Evolutionary conservation across 768 basidiomycete genomes (phyloP).

Genomic region (Calvatia gigantea): DNA sequence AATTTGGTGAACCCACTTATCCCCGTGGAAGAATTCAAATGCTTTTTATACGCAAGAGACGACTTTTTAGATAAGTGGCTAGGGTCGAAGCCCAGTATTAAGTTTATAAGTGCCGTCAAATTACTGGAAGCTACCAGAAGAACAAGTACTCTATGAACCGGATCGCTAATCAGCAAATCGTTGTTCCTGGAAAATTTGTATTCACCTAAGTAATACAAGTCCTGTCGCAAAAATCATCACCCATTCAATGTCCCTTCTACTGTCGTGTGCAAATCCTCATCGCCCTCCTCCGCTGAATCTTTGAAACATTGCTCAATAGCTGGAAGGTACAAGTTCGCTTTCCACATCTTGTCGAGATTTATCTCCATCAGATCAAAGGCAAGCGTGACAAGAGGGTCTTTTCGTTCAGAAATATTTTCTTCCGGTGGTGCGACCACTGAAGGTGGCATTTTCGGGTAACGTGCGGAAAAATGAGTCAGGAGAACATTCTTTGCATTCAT

Average conservation of each 20-base stretch:
- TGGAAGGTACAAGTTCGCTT: conserved; percentile 70
- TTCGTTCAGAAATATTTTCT: conserved; percentile 12
- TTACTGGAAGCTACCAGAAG: neutral
- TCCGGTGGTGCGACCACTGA: conserved; percentile 25
- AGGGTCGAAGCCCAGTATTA: too few species aligned
- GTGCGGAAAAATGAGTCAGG: conserved; percentile 94
- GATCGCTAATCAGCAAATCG: neutral
- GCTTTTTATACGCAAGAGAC: too few species aligned
- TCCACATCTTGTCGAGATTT: conserved; percentile 80
- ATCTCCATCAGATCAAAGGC: conserved; percentile 82
- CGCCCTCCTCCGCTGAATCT: conserved; percentile 52
- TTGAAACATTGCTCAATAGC: conserved; percentile 62
- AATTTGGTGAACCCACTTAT: too few species aligned
- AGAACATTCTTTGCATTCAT: conserved; percentile 84
- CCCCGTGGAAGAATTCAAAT: too few species aligned
- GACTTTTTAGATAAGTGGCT: too few species aligned
- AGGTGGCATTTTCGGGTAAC: conserved; percentile 85
- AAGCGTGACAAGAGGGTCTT: conserved; percentile 53
- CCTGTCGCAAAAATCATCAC: neutral
- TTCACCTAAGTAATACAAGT: neutral
- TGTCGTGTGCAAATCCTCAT: conserved; percentile 28
- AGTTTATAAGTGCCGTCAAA: too few species aligned
- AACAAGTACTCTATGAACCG: neutral
- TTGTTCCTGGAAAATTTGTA: neutral
- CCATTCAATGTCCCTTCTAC: conserved; percentile 18